Percentiles rank a stretch among this genome's conserved stretches.
Evolutionary conservation across 164 flowering plant genomes (phyloP).

Genomic region (Macadamia tetraphylla): DNA sequence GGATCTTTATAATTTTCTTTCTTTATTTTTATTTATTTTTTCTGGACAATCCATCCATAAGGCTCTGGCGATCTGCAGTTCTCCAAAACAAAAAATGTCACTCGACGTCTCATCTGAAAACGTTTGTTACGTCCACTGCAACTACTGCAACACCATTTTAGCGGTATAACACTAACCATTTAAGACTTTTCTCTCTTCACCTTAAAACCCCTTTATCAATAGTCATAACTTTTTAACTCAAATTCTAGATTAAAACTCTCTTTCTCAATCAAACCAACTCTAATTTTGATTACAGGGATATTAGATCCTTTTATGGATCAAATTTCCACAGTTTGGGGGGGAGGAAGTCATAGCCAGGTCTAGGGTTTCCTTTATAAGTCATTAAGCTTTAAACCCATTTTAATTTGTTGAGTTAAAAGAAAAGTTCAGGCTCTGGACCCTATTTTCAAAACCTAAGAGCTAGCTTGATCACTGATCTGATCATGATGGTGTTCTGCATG

Average conservation of each 20-base stretch:
- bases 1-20: neutral
- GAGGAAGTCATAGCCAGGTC: too few species aligned
- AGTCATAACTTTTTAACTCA: neutral
- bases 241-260: neutral
- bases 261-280: constrained; percentile 1
- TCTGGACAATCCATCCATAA: constrained; percentile 6
- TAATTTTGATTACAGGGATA: neutral
- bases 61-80: constrained; percentile 13
- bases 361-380: too few species aligned
- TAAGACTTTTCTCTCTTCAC: neutral
- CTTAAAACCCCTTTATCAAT: neutral
- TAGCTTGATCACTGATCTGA: neutral
- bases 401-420: neutral
- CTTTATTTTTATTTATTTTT: neutral
- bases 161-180: constrained; percentile 56
- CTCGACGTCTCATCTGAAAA: constrained; percentile 65
- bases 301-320: neutral
- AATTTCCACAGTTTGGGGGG: neutral
- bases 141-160: constrained; percentile 91
- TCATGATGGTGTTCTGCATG: neutral
- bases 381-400: neutral
- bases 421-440: neutral
- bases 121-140: constrained; percentile 91
- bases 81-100: constrained; percentile 30
- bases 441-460: neutral